Base-by-base conservation (phyloP, 1,284 basidiomycete species). In the Rhodotorula mucilaginosa region DNA sequence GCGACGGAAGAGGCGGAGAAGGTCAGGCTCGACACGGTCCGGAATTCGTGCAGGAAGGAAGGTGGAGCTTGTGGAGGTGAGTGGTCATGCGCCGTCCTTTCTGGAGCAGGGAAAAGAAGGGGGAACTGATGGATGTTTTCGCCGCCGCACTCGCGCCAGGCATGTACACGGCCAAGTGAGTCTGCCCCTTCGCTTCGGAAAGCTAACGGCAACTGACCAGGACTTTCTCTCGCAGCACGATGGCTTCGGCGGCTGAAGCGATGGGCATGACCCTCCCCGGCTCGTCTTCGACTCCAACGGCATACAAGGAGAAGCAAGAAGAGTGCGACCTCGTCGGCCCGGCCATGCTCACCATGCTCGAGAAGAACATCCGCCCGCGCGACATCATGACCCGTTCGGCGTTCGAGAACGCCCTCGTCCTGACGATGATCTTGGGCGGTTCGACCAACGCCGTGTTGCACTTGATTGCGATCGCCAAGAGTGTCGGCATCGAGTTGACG, bases 351-450 rank as follows among this genome's bases (percentile, higher is more conserved):
- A 87, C 86, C 73, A 83, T 97, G 64, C 87, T 97, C 63, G 91
- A 89, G 78, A 83, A 89, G 66, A 92, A 97, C 80, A 84, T 96
- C 78, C 96, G 95, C 81, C 94, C 94, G 39, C 88, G 91, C 63
- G 90, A 98, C 80, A 97, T 98, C 82, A 97, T 98, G 93, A 97
- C 94, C 29, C 88, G 90, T 44, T 86, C 88, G 26, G 94, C 95
- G 5, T 97, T 98, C 78, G 95, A 98, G 83, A 97, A 97, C 82
- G 95, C 95, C 26, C 93, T 98, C 87, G 73, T 77, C 39, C 70
- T 97, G 64, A 93, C 91, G 21, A 96, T 97, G 90, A 90, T 94
- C 78, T 87, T 97, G 26, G 96, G 93, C 52, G 93, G 93, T 12
- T 95, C 92, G 7, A 97, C 94, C 16, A 97, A 97, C 80, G 90